Base-by-base conservation (phyloP, 2,329 filamentous ascomycete genomes). In the Lachnellula subtilissima region DNA sequence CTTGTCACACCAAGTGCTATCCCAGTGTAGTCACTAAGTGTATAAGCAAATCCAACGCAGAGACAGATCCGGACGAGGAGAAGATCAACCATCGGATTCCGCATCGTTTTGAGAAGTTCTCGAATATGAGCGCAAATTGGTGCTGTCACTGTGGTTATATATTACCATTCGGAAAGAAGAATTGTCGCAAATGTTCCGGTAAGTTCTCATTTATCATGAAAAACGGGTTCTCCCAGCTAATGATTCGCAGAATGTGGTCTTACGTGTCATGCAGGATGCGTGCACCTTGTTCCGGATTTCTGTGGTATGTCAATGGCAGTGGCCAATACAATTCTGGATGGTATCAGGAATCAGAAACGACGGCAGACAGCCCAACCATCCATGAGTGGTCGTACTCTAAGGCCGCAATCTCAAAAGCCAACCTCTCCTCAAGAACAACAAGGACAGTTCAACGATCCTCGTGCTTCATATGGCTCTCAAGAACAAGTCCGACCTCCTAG, bases 31-130 rank as follows among this genome's bases (percentile, higher is more conserved):
- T 99, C 66, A 99, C 94, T 61, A 99, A 99, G 75, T 99, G 94
- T 76, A 99, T 99, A 73, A 97, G 93, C 76, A 97, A 99, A 73
- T 97, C 93, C 61, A 99, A 99, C 71, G 93, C 94, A 61, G 94
- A 99, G 73, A 96, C 91, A 5, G 94, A 99, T 72, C 93, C 94
- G 22, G 94, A 99, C 74, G 94, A 99, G 74, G 94, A 97, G 75
- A 99, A 97, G 79, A 95, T 99, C 83, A 99, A 99, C 72, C 94
- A 99, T 72, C 89, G 94, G 62, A 99, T 99, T 70, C 94, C 94
- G 8, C 94, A 99, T 81, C 87, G 94, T 53, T 99, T 97, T 78
- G 86, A 93, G 68, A 85, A 88, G n/a, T 99, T 95, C 72, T 91
- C 91, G 62, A 99, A 99, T 69, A 89, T 99, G 75, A 94, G 92